phyloP scores from a whole-genome alignment of 139 green algal species.

The Closterium sp. region DNA sequence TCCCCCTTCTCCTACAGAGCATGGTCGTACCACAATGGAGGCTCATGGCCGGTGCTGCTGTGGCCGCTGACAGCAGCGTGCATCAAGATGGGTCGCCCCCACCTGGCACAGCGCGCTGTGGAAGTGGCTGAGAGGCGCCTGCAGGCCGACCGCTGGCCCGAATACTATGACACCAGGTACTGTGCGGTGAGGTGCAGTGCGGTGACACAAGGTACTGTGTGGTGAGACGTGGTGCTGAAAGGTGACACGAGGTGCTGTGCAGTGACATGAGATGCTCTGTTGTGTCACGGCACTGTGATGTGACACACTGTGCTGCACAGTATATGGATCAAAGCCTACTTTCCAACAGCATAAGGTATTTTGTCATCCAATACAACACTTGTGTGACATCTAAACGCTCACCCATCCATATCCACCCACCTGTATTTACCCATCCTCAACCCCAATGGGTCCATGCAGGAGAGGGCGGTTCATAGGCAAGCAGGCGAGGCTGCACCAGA shows the following conservation, averaged over 20 bases:
- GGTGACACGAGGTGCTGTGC: too few species aligned
- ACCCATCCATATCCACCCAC: neutral
- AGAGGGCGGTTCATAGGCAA: slow-evolving; percentile 32
- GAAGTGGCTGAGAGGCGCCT: slow-evolving; percentile 21
- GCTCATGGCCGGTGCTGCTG: too few species aligned
- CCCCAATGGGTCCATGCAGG: neutral
- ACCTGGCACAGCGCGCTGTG: slow-evolving; percentile 43
- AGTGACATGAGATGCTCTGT: too few species aligned
- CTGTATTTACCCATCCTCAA: neutral
- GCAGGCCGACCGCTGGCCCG: slow-evolving; percentile 28
- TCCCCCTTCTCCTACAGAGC: too few species aligned
- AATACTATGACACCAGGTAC: slow-evolving; percentile 47
- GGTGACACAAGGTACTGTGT: neutral
- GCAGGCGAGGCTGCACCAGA: slow-evolving; percentile 43
- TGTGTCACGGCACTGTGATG: too few species aligned
- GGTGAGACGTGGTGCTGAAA: neutral
- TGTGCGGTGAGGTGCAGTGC: neutral
- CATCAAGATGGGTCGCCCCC: slow-evolving; percentile 38
- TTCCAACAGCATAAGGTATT: too few species aligned
- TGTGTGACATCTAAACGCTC: neutral
- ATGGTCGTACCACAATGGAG: too few species aligned
- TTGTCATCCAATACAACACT: neutral
- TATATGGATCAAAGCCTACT: too few species aligned
- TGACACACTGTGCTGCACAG: too few species aligned
- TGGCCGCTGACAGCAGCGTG: slow-evolving; percentile 28